Conservation (phyloP, 768 basidiomycete species). For the Naganishia friedmannii region DNA sequence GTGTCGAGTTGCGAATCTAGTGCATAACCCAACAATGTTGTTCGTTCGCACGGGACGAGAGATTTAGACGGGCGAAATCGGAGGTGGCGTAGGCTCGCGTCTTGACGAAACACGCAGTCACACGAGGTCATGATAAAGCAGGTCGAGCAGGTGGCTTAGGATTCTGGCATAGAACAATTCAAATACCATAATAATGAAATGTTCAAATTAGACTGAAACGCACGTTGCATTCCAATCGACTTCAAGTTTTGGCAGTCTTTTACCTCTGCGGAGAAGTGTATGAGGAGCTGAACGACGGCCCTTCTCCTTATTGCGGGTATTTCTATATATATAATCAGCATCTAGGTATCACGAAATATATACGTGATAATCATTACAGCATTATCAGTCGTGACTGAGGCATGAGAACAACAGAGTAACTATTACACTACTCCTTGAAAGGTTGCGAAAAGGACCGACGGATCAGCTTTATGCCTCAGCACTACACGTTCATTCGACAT, state of each 20-base stretch:
- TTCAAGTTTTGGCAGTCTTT: no score
- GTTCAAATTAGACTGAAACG: background rate
- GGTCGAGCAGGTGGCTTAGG: background rate
- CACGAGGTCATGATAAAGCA: background rate
- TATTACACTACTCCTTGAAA: background rate
- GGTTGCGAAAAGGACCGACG: background rate
- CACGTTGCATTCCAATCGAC: background rate
- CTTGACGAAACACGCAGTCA: background rate
- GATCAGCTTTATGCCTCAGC: no score
- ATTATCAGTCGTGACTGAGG: background rate
- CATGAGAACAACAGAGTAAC: background rate
- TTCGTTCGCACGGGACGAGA: no score
- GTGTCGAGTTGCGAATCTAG: background rate
- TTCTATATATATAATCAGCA: background rate
- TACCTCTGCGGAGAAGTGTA: no score
- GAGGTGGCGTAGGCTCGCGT: background rate
- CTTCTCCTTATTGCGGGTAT: background rate
- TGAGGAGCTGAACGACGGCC: no score
- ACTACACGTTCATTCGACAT: background rate
- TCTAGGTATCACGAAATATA: background rate
- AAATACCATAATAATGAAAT: background rate
- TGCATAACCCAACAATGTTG: background rate
- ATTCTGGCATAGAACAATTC: background rate
- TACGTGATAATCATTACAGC: background rate
- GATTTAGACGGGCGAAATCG: background rate